A percentile compares a stretch with the other conserved stretches of the same genome.
Evolutionary conservation across 306 rosid genomes (phyloP).

Genomic region (Rubus parviflorus): DNA sequence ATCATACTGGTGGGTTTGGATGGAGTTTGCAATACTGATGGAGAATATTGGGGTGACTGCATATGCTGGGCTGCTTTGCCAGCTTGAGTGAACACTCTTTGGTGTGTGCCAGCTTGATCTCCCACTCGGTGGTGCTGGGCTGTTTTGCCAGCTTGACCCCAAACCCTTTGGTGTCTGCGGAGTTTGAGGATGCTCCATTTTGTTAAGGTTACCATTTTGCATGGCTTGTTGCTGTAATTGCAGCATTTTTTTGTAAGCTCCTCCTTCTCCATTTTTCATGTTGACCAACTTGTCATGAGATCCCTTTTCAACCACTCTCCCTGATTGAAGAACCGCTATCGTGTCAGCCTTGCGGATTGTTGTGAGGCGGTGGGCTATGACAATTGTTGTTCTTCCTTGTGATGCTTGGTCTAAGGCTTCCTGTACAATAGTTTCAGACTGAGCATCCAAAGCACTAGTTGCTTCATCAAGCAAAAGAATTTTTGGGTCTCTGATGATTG

Average conservation of each 20-base stretch:
- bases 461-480: conserved; percentile 88
- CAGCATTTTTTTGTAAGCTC: conserved; percentile 61
- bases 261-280: conserved; percentile 48
- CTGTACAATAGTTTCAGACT: conserved; percentile 67
- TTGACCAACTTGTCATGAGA: conserved; percentile 62
- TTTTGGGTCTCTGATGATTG: conserved; percentile 67
- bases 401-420: conserved; percentile 76
- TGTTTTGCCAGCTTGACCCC: conserved; percentile 36
- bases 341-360: conserved; percentile 59
- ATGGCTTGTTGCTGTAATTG: conserved; percentile 51
- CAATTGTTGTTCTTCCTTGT: conserved; percentile 70
- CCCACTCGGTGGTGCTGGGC: conserved; percentile 29
- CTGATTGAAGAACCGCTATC: conserved; percentile 69
- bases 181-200: neutral
- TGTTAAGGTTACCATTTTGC: conserved; percentile 29
- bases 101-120: conserved; percentile 28
- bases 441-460: conserved; percentile 85
- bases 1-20: conserved; percentile 17
- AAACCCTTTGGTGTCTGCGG: conserved; percentile 20
- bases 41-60: conserved; percentile 55
- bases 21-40: conserved; percentile 39
- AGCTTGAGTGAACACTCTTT: conserved; percentile 4
- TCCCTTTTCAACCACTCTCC: conserved; percentile 67
- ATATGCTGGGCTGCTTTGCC: conserved; percentile 20
- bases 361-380: conserved; percentile 76